Percentiles rank a stretch among this genome's conserved stretches.
Evolutionary conservation across 345 rosid species (phyloP).

Genomic region (Melaleuca alternifolia): DNA sequence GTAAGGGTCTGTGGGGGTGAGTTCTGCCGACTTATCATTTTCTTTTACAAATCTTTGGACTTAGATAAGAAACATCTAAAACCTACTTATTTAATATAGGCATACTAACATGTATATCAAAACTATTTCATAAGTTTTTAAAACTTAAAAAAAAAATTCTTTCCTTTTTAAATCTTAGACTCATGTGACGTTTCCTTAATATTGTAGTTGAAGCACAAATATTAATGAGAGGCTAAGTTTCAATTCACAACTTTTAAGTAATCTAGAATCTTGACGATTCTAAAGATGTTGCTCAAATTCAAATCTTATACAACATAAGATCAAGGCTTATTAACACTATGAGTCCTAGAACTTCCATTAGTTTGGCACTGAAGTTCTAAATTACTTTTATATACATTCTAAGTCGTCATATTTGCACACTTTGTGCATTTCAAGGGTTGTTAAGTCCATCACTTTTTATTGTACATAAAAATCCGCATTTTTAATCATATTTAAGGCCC

Average conservation of each 20-base stretch:
- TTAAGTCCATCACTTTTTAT: background rate
- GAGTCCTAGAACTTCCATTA: rapidly evolving
- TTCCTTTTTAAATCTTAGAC: background rate
- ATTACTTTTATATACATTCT: background rate
- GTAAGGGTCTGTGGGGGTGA: rapidly evolving
- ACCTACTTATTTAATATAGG: background rate
- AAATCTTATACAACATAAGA: rapidly evolving
- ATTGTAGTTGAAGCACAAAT: background rate
- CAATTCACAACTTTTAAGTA: background rate
- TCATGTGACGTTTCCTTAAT: too few relatives aligned
- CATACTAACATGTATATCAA: rapidly evolving
- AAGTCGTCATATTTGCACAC: rapidly evolving
- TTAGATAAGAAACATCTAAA: too few relatives aligned
- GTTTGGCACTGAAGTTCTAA: rapidly evolving
- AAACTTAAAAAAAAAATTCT: too few relatives aligned
- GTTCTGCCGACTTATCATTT: rapidly evolving
- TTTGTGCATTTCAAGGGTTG: background rate
- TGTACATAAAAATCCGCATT: background rate
- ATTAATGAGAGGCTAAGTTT: rapidly evolving
- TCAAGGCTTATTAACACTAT: rapidly evolving
- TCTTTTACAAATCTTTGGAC: too few relatives aligned
- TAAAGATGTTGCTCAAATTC: rapidly evolving
- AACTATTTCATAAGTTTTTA: rapidly evolving
- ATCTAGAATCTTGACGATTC: background rate
- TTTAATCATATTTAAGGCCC: background rate